phyloP scores from a whole-genome alignment of 2,329 filamentous ascomycete genomes.

The Pseudogymnoascus sp. region DNA sequence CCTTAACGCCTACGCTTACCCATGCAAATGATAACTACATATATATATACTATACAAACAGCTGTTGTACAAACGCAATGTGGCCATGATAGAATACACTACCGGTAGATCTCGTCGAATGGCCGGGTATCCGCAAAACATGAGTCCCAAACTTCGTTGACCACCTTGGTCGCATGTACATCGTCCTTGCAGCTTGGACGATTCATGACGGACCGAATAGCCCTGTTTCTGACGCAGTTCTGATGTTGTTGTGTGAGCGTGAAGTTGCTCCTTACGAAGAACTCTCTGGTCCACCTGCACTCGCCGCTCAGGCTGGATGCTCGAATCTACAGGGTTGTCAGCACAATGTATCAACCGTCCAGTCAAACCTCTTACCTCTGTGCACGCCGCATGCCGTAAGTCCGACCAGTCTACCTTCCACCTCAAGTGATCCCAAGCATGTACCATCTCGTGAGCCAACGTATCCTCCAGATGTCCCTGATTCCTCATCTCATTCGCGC shows the following conservation, averaged over 20 bases:
- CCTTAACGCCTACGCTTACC: conserved; percentile 27
- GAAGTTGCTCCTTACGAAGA: conserved; percentile 78
- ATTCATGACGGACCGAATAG: conserved; percentile 69
- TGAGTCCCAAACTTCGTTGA: conserved; percentile 98
- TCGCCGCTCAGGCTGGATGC: conserved; percentile 90
- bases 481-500: conserved; percentile 81
- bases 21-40: conserved; percentile 10
- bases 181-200: conserved; percentile 78
- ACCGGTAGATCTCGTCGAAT: conserved; percentile 94
- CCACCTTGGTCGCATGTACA: conserved; percentile 74
- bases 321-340: conserved; percentile 57
- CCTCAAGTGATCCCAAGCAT: conserved; percentile 86
- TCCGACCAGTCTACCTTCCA: conserved; percentile 83
- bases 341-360: neutral
- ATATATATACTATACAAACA: conserved; percentile 10
- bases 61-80: neutral
- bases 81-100: conserved; percentile 18
- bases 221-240: conserved; percentile 76
- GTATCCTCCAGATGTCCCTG: conserved; percentile 84
- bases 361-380: conserved; percentile 57
- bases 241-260: conserved; percentile 88
- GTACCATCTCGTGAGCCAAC: conserved; percentile 93
- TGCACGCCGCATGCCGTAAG: conserved; percentile 84
- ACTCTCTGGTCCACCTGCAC: conserved; percentile 82
- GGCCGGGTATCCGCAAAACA: conserved; percentile 91